A percentile compares a stretch with the other conserved stretches of the same genome.
Evolutionary conservation across 331 rosid species (phyloP).

Genomic region (Rosa hybrid): DNA sequence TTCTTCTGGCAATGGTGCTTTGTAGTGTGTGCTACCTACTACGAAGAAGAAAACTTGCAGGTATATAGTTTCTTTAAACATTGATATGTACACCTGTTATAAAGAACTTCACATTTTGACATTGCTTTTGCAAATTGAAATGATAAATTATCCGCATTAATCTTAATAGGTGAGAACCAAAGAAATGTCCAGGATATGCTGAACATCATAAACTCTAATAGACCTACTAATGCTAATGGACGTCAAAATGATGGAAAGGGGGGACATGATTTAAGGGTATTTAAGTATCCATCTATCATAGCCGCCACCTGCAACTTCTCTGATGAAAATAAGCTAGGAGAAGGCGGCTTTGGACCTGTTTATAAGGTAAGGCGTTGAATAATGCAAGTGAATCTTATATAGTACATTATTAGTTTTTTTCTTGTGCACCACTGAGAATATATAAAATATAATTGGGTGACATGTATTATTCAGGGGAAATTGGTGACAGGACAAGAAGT

Average conservation of each 20-base stretch:
- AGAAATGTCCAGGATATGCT: not conserved
- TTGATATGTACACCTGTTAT: not conserved
- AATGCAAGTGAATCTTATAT: too few species aligned
- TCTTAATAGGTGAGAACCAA: not conserved
- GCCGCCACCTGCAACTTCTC: not conserved
- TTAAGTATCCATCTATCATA: not conserved
- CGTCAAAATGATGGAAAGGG: not conserved
- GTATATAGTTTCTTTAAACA: not conserved
- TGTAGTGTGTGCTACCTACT: not conserved
- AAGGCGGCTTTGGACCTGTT: conserved; percentile 15
- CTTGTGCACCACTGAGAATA: too few species aligned
- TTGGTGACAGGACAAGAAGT: not conserved
- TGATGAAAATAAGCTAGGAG: conserved; percentile 5
- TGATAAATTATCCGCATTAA: not conserved
- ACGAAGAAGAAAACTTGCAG: not conserved
- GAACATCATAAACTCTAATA: not conserved
- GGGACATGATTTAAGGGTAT: not conserved
- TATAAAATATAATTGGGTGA: too few species aligned
- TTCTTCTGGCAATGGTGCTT: not conserved
- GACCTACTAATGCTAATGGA: not conserved
- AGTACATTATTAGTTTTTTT: too few species aligned
- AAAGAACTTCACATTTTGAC: too few species aligned
- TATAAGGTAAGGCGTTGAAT: not conserved
- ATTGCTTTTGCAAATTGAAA: not conserved
- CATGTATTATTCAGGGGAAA: conserved; percentile 2